Evolutionary conservation across 73 alveolate genomes (phyloP).

Genomic region (Paramecium pentaurelia): DNA sequence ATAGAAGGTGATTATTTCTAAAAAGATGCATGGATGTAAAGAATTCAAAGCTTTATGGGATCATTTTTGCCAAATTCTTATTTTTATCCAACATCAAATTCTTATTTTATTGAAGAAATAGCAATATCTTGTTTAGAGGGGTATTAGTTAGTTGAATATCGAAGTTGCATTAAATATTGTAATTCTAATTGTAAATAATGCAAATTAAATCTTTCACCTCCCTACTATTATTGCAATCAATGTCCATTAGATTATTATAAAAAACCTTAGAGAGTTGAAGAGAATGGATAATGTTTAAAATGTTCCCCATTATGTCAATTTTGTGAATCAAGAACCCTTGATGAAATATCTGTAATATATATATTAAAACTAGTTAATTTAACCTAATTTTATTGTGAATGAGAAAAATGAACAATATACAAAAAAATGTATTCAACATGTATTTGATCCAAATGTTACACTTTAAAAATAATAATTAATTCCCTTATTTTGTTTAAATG

Average conservation of each 20-base stretch:
- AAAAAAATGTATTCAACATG: not conserved
- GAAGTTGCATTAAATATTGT: not conserved
- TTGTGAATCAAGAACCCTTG: not conserved
- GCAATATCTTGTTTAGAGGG: not conserved
- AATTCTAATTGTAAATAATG: not conserved
- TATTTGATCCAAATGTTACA: not conserved
- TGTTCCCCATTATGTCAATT: not conserved
- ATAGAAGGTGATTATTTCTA: not conserved
- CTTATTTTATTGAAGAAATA: not conserved
- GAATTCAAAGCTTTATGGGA: not conserved
- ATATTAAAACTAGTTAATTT: not conserved
- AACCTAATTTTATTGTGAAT: not conserved
- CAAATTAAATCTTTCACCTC: not conserved
- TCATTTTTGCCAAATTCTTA: not conserved
- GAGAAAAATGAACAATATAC: not conserved
- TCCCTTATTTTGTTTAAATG: not conserved
- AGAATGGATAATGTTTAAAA: not conserved
- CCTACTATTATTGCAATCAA: not conserved
- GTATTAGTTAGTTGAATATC: not conserved
- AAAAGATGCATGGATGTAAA: not conserved
- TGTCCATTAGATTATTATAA: not conserved
- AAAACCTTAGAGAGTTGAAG: not conserved
- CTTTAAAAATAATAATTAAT: not conserved
- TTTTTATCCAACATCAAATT: not conserved
- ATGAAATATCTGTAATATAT: not conserved